Conservation (phyloP, 768 basidiomycete species). For the Udeniomyces megalosporus region DNA sequence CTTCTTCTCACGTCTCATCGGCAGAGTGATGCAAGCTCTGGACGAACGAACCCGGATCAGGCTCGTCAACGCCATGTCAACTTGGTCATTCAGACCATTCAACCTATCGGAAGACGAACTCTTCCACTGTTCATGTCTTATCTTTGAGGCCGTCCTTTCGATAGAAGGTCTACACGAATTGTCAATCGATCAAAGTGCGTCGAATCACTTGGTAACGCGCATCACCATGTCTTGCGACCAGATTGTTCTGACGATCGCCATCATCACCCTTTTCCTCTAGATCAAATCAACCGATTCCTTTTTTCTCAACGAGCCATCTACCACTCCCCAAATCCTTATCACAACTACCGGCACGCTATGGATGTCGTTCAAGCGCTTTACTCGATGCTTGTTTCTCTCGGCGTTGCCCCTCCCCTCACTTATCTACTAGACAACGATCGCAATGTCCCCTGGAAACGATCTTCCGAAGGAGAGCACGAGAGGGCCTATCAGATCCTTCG, state of each 20-base stretch:
- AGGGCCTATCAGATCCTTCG: constrained; percentile 27
- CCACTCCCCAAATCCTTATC: constrained; percentile 79
- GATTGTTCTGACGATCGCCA: no score
- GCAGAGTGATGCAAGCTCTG: no score
- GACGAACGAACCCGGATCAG: background rate
- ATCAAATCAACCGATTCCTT: constrained; percentile 58
- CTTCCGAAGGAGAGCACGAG: background rate
- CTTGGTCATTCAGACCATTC: constrained; percentile 85
- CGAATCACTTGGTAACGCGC: background rate
- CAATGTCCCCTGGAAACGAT: constrained; percentile 20
- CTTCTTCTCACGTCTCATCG: background rate
- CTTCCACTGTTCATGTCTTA: constrained; percentile 57
- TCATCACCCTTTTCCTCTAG: constrained; percentile 32
- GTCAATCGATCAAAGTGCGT: background rate
- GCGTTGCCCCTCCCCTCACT: constrained; percentile 57
- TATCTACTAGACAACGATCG: constrained; percentile 37
- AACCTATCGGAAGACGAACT: constrained; percentile 66
- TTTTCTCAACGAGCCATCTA: constrained; percentile 83
- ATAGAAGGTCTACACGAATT: constrained; percentile 44
- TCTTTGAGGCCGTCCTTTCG: constrained; percentile 72
- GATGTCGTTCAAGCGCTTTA: constrained; percentile 92
- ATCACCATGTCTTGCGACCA: no score
- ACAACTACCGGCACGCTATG: constrained; percentile 92
- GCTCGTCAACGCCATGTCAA: constrained; percentile 37
- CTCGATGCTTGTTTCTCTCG: constrained; percentile 60